Conservation (phyloP, 1,284 basidiomycete species). For the Erythrobasidium hasegawianum region DNA sequence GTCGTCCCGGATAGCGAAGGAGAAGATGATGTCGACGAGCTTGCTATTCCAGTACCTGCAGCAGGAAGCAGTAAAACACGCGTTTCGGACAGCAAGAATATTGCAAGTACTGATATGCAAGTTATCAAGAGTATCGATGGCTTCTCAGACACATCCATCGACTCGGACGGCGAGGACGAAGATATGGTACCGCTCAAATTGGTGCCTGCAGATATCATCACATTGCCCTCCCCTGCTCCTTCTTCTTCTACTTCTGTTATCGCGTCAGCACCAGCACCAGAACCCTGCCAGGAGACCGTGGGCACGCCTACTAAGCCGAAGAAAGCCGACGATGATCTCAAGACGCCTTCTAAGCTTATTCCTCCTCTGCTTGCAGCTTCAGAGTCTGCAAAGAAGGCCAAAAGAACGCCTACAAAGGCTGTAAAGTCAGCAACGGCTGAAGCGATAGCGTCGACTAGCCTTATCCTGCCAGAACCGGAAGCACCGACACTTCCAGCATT, state of each 20-base stretch:
- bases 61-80: too few relatives aligned
- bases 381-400: conserved; percentile 25
- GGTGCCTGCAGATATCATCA: too few relatives aligned
- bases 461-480: conserved; percentile 5
- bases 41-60: too few relatives aligned
- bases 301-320: conserved; percentile 22
- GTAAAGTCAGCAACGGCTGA: conserved; percentile 1
- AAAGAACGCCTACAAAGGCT: conserved; percentile 28
- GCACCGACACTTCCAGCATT: not conserved
- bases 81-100: not conserved
- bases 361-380: not conserved
- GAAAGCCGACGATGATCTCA: not conserved
- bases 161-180: too few relatives aligned
- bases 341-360: conserved; percentile 4
- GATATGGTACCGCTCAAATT: too few relatives aligned
- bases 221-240: conserved; percentile 13
- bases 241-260: conserved; percentile 1
- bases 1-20: too few relatives aligned
- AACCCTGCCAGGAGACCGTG: not conserved
- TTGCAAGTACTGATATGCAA: not conserved
- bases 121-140: not conserved
- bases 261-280: not conserved
- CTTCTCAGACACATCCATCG: too few relatives aligned
- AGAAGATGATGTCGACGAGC: too few relatives aligned
- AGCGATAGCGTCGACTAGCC: not conserved